Evolutionary conservation across 1,139 yeast genomes (phyloP), one percentile per base, ranked within the genome.

Genomic region (Debaryomycetaceae sp.): DNA sequence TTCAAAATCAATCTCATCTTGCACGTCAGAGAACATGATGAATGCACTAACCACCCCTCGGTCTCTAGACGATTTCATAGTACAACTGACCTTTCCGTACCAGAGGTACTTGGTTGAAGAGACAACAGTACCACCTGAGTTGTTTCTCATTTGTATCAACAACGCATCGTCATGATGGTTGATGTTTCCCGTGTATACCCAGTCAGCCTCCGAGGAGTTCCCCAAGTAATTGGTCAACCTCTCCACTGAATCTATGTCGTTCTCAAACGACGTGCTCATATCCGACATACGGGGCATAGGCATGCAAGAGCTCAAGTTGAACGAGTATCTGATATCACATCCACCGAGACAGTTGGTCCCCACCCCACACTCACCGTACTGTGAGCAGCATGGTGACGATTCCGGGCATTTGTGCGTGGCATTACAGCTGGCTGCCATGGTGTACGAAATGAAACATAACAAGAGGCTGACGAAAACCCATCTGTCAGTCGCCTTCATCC

Each of bases 1-100:
- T 70, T 90, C 97, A 59, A 70, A 84, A 78, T 90, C 97, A 57
- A 90, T 78, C 75, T 91, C 97, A 70, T 90, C 97, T 66, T 85
- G 83, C 38, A 87, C 89, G 57, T 87, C 89, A 2, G 96, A 87
- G 69, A 82, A 87, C 48, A 88, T 66, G 62, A 90, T 88, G 57
- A 85, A 81, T n/a, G 96, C 93, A 17, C 95, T 78, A 49, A 90
- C 80, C 41, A 90, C 96, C 70, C 97, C 97, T 31, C 67, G 72
- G 43, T 80, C 81, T 58, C 81, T 87, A 1, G 96, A 85, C 1
- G 95, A 74, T 66, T 85, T 87, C 55, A 89, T 58, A 31, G 74
- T 78, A 38, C 87, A 85, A 37, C 81, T 68, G 35, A 88, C 76
- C 59, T 83, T 86, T 45, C 97, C 98, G 65, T 86, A 90, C 96